These are phyloP conservation scores for Madurella mycetomatis DNA, from an alignment of 2,329 filamentous ascomycete species.

Conservation along the genomic window DNA sequence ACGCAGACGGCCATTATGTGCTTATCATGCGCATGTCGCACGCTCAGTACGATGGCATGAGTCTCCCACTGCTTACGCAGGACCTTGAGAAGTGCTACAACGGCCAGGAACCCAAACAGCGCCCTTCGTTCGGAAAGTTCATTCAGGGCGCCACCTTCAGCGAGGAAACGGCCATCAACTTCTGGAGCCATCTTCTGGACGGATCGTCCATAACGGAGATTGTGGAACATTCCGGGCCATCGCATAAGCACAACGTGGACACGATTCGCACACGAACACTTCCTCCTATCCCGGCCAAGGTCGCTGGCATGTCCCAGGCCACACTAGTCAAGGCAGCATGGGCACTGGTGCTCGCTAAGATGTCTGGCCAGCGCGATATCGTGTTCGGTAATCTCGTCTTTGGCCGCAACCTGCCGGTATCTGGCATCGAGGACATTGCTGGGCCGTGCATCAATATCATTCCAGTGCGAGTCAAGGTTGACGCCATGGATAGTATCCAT, in stretches of 20 bases:
- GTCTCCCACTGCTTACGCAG: conserved; percentile 2
- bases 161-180: conserved; percentile 3
- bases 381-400: conserved; percentile 13
- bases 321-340: conserved; percentile 29
- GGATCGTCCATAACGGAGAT: conserved; percentile 8
- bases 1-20: conserved; percentile 16
- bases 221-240: not conserved
- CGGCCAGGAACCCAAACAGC: not conserved
- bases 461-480: conserved; percentile 8
- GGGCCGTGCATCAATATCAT: conserved; percentile 13
- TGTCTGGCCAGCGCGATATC: conserved; percentile 19
- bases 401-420: conserved; percentile 10
- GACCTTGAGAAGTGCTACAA: conserved; percentile 8
- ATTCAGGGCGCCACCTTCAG: not conserved
- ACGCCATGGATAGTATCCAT: conserved; percentile 11
- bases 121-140: conserved; percentile 9
- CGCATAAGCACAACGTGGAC: conserved; percentile 7
- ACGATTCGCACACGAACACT: conserved; percentile 2
- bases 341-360: conserved; percentile 23
- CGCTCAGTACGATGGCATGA: conserved; percentile 14
- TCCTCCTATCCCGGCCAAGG: conserved; percentile 3
- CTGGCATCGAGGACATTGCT: conserved; percentile 3
- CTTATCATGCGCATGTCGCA: conserved; percentile 23
- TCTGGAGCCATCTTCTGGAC: conserved; percentile 7
- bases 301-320: conserved; percentile 13